A percentile compares a stretch with the other conserved stretches of the same genome.
Evolutionary conservation across 768 basidiomycete species (phyloP).

Genomic region (Suillus plorans): DNA sequence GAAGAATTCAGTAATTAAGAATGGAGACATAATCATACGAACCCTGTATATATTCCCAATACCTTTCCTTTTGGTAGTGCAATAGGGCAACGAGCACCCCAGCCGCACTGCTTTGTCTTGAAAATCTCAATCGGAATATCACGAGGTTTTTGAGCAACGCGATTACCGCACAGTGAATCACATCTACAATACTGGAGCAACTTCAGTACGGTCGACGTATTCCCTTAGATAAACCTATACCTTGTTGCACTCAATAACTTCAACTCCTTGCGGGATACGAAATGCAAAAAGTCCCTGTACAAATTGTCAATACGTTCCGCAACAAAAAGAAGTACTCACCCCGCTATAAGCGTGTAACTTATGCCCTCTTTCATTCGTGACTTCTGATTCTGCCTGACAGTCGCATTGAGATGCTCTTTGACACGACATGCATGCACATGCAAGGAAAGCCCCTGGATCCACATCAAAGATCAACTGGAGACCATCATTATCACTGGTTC

Average conservation of each 20-base stretch:
- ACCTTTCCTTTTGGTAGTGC: conserved; percentile 54
- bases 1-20: conserved; percentile 9
- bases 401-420: conserved; percentile 36
- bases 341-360: conserved; percentile 44
- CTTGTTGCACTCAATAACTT: conserved; percentile 68
- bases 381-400: conserved; percentile 48
- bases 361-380: conserved; percentile 28
- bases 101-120: conserved; percentile 58
- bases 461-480: conserved; percentile 22
- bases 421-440: conserved; percentile 46
- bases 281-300: conserved; percentile 52
- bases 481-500: conserved; percentile 11
- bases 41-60: conserved; percentile 72
- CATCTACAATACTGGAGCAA: conserved; percentile 46
- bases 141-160: conserved; percentile 60
- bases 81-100: conserved; percentile 57
- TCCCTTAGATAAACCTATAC: conserved; percentile 31
- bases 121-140: conserved; percentile 63
- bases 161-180: conserved; percentile 47
- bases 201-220: not conserved
- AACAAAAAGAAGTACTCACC: conserved; percentile 26
- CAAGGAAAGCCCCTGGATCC: conserved; percentile 36
- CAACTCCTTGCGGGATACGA: conserved; percentile 38
- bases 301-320: conserved; percentile 2
- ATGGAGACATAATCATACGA: conserved; percentile 14